Conservation (phyloP, 805 yeast species). For the Nakazawaea populi region DNA sequence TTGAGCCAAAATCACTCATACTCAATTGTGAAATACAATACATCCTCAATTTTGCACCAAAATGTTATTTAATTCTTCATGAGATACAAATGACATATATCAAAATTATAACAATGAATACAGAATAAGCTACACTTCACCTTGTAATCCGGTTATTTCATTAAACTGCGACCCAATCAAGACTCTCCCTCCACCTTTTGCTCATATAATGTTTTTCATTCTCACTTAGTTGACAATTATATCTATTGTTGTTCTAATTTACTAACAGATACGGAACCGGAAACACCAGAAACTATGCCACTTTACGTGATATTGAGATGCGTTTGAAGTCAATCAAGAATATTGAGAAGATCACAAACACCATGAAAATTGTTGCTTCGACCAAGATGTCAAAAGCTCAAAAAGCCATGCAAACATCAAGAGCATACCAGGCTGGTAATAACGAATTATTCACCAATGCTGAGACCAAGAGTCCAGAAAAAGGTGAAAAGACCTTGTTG, state of each 20-base stretch:
- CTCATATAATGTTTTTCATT: too few relatives aligned
- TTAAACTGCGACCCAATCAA: too few relatives aligned
- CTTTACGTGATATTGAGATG: conserved; percentile 96
- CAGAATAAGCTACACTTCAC: too few relatives aligned
- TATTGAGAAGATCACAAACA: conserved; percentile 98
- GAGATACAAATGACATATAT: too few relatives aligned
- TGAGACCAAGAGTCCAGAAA: conserved; percentile 55
- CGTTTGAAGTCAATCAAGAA: conserved; percentile 98
- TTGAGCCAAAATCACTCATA: too few relatives aligned
- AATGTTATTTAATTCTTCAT: too few relatives aligned
- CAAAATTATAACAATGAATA: too few relatives aligned
- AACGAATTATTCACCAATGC: conserved; percentile 73
- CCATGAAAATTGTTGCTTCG: conserved; percentile 99
- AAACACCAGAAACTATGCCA: conserved; percentile 78
- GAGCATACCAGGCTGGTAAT: conserved; percentile 79
- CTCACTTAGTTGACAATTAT: too few relatives aligned
- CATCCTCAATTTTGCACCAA: too few relatives aligned
- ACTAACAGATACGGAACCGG: background rate
- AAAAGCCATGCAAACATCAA: conserved; percentile 85
- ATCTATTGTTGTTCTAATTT: background rate
- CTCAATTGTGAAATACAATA: too few relatives aligned
- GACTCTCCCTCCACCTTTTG: too few relatives aligned
- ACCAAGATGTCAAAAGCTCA: conserved; percentile 95
- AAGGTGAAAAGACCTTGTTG: conserved; percentile 57
- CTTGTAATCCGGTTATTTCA: too few relatives aligned